Evolutionary conservation across 2,329 filamentous ascomycete species (phyloP).

Genomic region (Diplocarpon rosae): DNA sequence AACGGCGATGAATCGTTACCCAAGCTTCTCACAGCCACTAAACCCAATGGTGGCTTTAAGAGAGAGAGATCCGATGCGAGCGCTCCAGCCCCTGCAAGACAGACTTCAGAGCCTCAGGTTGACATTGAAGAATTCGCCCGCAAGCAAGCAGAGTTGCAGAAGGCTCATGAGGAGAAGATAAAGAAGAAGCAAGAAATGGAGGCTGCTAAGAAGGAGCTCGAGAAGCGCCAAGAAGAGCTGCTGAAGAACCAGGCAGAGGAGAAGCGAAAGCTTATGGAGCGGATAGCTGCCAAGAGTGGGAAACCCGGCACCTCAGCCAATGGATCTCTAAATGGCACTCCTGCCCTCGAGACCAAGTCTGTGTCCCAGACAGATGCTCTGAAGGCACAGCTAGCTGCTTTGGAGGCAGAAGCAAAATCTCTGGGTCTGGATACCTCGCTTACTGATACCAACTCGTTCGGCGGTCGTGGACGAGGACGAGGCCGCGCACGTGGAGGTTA

Average conservation of each 20-base stretch:
- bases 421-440: constrained; percentile 51
- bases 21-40: constrained; percentile 23
- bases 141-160: constrained; percentile 63
- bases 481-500: constrained; percentile 30
- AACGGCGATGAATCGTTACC: constrained; percentile 37
- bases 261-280: constrained; percentile 48
- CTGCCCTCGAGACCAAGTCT: constrained; percentile 23
- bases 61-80: constrained; percentile 23
- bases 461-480: constrained; percentile 32
- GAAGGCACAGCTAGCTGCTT: constrained; percentile 59
- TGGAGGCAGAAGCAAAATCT: constrained; percentile 61
- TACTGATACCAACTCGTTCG: constrained; percentile 33
- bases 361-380: constrained; percentile 48
- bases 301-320: constrained; percentile 13
- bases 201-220: constrained; percentile 49
- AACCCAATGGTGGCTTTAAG: constrained; percentile 21
- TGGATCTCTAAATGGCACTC: constrained; percentile 11
- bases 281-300: constrained; percentile 44
- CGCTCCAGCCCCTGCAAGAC: constrained; percentile 15
- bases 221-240: constrained; percentile 51
- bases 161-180: constrained; percentile 52
- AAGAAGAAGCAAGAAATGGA: constrained; percentile 53
- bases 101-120: constrained; percentile 36
- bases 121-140: constrained; percentile 59
- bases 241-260: constrained; percentile 54